phyloP scores from a whole-genome alignment of 768 basidiomycete genomes.

The Lentinus brumalis region DNA sequence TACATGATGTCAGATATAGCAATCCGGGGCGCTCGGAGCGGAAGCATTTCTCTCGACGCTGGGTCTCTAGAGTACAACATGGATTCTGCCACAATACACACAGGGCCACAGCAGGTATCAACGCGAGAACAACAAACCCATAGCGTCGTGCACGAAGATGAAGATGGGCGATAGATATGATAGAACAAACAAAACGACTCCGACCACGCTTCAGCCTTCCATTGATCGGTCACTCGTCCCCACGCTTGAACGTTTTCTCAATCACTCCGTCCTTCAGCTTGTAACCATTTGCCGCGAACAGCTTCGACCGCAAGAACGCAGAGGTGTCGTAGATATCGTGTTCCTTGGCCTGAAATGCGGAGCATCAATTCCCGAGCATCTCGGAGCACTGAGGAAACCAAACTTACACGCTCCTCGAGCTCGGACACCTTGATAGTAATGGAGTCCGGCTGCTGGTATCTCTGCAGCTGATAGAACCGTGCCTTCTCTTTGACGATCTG shows the following conservation, averaged over 20 bases:
- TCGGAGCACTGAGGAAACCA: neutral
- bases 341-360: conserved; percentile 77
- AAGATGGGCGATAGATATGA: neutral
- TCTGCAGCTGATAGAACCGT: conserved; percentile 77
- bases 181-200: neutral
- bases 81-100: neutral
- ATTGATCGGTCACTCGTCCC: conserved; percentile 13
- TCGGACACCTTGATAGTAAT: conserved; percentile 78
- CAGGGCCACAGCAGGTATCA: neutral
- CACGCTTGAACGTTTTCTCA: conserved; percentile 68
- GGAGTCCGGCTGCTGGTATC: conserved; percentile 74
- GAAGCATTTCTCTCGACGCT: neutral
- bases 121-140: neutral
- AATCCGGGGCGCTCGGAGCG: neutral
- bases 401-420: conserved; percentile 81
- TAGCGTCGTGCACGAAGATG: neutral
- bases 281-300: conserved; percentile 92
- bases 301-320: conserved; percentile 81
- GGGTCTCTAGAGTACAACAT: neutral
- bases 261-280: conserved; percentile 62
- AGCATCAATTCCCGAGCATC: neutral
- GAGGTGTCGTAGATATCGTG: conserved; percentile 92
- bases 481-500: conserved; percentile 92
- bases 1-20: conserved; percentile 15
- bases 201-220: neutral